A percentile compares a stretch with the other conserved stretches of the same genome.
These are phyloP conservation scores for Curvularia sp. DNA, from an alignment of 2,329 filamentous ascomycete genomes.

Conservation along the genomic window DNA sequence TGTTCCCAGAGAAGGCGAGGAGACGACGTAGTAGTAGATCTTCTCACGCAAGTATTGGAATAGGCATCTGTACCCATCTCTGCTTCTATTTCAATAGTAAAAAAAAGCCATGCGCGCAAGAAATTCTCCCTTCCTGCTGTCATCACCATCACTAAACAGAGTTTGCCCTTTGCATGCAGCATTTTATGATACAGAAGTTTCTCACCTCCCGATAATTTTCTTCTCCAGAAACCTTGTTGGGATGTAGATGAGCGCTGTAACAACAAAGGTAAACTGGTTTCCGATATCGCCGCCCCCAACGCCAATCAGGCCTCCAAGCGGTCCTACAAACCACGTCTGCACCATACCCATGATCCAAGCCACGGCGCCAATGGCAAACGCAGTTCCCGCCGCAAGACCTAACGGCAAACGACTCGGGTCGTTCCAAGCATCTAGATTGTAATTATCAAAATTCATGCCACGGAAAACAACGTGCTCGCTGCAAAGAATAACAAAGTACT, in stretches of 20 bases:
- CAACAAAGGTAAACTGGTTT: constrained; percentile 37
- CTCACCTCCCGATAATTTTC: constrained; percentile 32
- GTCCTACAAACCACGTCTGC: constrained; percentile 63
- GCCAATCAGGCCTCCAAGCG: constrained; percentile 39
- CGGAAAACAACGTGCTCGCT: constrained; percentile 57
- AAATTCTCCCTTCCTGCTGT: not conserved
- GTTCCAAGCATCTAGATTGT: constrained; percentile 58
- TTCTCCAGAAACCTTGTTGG: constrained; percentile 39
- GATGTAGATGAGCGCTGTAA: constrained; percentile 41
- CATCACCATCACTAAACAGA: not conserved
- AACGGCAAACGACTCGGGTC: constrained; percentile 53
- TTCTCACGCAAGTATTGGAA: not conserved
- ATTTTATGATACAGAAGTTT: not conserved
- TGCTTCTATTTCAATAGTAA: not conserved
- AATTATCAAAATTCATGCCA: constrained; percentile 59
- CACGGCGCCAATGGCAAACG: constrained; percentile 51
- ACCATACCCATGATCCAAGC: constrained; percentile 65
- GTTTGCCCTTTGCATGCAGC: not conserved
- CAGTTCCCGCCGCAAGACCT: constrained; percentile 52
- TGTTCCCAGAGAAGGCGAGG: not conserved
- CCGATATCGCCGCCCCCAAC: constrained; percentile 38
- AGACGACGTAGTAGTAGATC: not conserved
- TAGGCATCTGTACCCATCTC: not conserved
- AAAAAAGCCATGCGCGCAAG: not conserved
- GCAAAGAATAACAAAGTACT: constrained; percentile 57